Percentiles rank a stretch among this genome's conserved stretches.
Conservation (phyloP, 768 basidiomycete species). For the Pleurotus tuoliensis region DNA sequence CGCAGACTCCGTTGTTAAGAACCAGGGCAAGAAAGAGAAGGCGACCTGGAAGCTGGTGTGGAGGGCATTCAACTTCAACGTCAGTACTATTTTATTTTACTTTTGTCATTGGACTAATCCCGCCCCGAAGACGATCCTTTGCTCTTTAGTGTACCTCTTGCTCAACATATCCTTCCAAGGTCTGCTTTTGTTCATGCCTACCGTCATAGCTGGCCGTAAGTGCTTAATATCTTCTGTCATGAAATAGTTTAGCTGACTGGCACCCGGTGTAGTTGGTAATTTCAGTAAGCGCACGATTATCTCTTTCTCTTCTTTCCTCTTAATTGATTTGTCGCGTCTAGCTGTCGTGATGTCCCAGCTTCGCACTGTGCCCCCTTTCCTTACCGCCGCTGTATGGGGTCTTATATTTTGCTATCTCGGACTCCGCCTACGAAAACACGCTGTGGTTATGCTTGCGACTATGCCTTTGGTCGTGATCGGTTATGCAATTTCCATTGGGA, state of each 20-base stretch:
- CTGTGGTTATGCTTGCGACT: constrained; percentile 30
- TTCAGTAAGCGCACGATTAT: constrained; percentile 23
- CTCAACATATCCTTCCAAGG: constrained; percentile 43
- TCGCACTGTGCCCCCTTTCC: constrained; percentile 44
- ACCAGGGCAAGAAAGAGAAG: constrained; percentile 22
- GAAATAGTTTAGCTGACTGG: background rate
- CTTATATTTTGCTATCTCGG: constrained; percentile 29
- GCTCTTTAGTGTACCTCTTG: constrained; percentile 26
- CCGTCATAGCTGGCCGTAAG: constrained; percentile 41
- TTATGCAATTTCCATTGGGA: constrained; percentile 39
- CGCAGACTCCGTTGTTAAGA: constrained; percentile 25
- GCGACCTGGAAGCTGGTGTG: constrained; percentile 21
- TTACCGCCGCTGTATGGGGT: constrained; percentile 37
- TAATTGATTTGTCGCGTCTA: background rate
- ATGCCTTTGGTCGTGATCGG: constrained; percentile 35
- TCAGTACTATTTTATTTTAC: background rate
- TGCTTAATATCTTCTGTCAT: background rate
- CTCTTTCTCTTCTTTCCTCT: background rate
- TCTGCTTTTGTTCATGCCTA: constrained; percentile 39
- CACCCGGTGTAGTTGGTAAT: constrained; percentile 24
- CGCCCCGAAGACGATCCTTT: constrained; percentile 23
- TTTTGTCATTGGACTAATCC: background rate
- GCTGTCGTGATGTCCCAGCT: constrained; percentile 16
- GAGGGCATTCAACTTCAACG: constrained; percentile 16
- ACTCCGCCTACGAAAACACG: constrained; percentile 32